phyloP scores from a whole-genome alignment of 331 rosid genomes.

The Quercus lobata region DNA sequence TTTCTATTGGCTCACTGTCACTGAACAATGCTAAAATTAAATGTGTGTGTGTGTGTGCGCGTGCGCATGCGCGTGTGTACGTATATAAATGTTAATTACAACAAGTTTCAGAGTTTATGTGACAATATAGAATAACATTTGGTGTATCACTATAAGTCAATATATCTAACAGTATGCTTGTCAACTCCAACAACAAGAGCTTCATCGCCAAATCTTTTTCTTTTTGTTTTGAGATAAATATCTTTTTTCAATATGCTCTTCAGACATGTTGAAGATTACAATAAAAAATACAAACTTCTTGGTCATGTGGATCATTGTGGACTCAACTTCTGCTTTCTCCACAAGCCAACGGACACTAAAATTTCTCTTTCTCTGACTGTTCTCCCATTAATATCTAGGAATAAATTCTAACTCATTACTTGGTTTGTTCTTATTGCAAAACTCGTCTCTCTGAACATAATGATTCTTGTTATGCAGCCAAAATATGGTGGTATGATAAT shows the following conservation, averaged over 20 bases:
- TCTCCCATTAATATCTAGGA: background rate
- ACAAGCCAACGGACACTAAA: background rate
- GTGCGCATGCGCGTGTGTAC: too few relatives aligned
- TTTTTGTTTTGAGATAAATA: background rate
- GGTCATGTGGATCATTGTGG: background rate
- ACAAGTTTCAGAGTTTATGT: background rate
- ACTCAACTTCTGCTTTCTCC: background rate
- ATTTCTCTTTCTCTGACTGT: background rate
- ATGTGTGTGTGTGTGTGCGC: too few relatives aligned
- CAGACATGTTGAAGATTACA: background rate
- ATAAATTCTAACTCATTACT: background rate
- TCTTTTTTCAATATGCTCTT: background rate
- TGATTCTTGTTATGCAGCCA: slow-evolving; percentile 50
- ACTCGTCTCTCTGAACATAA: slow-evolving; percentile 13
- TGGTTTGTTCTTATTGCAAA: background rate
- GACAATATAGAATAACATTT: background rate
- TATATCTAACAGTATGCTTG: background rate
- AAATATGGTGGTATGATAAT: slow-evolving; percentile 77
- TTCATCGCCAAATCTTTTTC: background rate
- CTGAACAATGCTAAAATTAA: too few relatives aligned
- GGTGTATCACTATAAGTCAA: background rate
- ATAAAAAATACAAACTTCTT: background rate
- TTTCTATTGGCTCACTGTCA: background rate
- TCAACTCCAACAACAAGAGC: background rate
- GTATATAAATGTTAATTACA: background rate